phyloP scores from a whole-genome alignment of 768 basidiomycete genomes.

The Termitomyces heimii region DNA sequence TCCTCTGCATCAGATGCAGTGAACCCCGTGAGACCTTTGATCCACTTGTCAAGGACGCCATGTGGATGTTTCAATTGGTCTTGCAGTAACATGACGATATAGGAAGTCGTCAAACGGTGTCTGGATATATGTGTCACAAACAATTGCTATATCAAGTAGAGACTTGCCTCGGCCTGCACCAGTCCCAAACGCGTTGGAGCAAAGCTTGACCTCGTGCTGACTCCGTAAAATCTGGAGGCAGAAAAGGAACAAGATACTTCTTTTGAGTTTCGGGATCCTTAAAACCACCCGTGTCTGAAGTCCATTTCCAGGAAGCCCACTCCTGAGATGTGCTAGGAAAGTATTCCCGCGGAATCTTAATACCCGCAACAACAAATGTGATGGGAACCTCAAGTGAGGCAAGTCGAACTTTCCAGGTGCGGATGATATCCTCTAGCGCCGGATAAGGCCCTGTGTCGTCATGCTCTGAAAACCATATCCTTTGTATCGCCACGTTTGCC shows the following conservation, averaged over 20 bases:
- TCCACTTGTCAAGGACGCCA: background rate
- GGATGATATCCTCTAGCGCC: background rate
- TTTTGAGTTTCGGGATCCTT: background rate
- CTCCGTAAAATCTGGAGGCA: background rate
- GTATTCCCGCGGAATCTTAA: background rate
- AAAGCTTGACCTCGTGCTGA: background rate
- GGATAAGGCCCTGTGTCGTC: background rate
- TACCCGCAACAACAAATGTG: background rate
- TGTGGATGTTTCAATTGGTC: background rate
- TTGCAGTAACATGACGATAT: background rate
- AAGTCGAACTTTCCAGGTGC: background rate
- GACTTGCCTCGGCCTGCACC: background rate
- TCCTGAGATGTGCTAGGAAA: background rate
- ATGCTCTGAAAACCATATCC: background rate
- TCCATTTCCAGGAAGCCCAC: background rate
- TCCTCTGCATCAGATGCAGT: background rate
- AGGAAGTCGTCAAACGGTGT: background rate
- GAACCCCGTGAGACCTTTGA: background rate
- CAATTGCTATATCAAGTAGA: background rate
- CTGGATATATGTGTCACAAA: background rate
- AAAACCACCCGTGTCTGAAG: background rate
- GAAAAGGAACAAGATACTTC: background rate
- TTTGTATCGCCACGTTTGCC: background rate
- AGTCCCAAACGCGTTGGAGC: background rate
- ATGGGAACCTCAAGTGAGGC: background rate